phyloP scores from a whole-genome alignment of 140 eudicot species.

The Anethum foeniculum region DNA sequence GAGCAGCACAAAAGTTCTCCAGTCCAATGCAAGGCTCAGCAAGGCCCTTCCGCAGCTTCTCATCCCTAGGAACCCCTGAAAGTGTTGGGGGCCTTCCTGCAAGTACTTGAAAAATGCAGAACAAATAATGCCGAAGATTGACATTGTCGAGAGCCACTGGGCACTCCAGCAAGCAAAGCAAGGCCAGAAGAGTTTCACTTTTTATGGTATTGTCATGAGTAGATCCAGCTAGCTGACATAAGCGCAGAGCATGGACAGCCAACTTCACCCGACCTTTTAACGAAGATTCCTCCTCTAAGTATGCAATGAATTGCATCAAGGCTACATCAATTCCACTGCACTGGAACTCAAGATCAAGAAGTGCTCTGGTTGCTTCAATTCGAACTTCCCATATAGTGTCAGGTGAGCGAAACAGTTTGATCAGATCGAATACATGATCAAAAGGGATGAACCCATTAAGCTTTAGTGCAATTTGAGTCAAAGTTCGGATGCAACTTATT shows the following conservation, averaged over 20 bases:
- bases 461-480: conserved; percentile 75
- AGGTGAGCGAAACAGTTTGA: conserved; percentile 53
- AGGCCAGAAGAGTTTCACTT: conserved; percentile 74
- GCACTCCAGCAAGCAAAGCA: conserved; percentile 85
- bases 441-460: conserved; percentile 72
- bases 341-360: conserved; percentile 85
- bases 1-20: conserved; percentile 66
- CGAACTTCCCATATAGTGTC: conserved; percentile 63
- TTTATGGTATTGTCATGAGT: conserved; percentile 45
- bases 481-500: conserved; percentile 68
- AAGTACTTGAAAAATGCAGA: conserved; percentile 91
- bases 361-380: conserved; percentile 76
- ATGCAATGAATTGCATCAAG: conserved; percentile 48
- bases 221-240: conserved; percentile 64
- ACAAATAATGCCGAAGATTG: conserved; percentile 76
- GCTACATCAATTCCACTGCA: conserved; percentile 71
- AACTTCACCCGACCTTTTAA: conserved; percentile 87
- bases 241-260: conserved; percentile 66
- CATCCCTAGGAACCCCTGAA: conserved; percentile 88
- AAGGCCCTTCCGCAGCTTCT: conserved; percentile 63
- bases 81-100: conserved; percentile 97
- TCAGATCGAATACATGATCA: conserved; percentile 48
- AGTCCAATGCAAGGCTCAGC: conserved; percentile 58
- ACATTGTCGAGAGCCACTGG: conserved; percentile 64
- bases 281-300: conserved; percentile 60